phyloP scores from a whole-genome alignment of 2,329 filamentous ascomycete species.

The Neonectria faginata region DNA sequence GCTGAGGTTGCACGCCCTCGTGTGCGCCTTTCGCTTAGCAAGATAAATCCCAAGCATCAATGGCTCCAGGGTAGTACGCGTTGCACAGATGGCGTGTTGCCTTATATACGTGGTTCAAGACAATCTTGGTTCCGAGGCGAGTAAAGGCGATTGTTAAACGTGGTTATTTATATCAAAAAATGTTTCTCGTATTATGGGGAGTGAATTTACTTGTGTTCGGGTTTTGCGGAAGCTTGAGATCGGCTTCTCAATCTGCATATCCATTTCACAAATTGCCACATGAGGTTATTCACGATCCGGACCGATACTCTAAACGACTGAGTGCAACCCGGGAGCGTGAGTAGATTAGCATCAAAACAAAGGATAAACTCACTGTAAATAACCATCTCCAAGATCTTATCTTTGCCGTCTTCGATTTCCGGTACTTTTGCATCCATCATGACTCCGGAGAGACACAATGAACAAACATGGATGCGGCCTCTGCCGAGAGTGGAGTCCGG shows the following conservation, averaged over 20 bases:
- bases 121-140: background rate
- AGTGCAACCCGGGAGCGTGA: too few relatives aligned
- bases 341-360: background rate
- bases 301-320: too few relatives aligned
- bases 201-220: too few relatives aligned
- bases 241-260: too few relatives aligned
- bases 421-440: background rate
- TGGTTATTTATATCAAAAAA: background rate
- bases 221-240: too few relatives aligned
- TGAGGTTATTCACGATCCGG: background rate
- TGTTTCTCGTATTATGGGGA: background rate
- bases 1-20: background rate
- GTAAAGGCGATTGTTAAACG: background rate
- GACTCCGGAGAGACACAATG: background rate
- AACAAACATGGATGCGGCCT: background rate
- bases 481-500: background rate
- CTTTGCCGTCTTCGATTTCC: background rate
- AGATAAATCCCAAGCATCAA: background rate
- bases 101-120: background rate
- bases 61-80: background rate
- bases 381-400: background rate
- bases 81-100: background rate
- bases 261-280: too few relatives aligned
- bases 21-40: background rate
- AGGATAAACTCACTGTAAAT: background rate